phyloP scores from a whole-genome alignment of 345 rosid species.

The Corymbia maculata region DNA sequence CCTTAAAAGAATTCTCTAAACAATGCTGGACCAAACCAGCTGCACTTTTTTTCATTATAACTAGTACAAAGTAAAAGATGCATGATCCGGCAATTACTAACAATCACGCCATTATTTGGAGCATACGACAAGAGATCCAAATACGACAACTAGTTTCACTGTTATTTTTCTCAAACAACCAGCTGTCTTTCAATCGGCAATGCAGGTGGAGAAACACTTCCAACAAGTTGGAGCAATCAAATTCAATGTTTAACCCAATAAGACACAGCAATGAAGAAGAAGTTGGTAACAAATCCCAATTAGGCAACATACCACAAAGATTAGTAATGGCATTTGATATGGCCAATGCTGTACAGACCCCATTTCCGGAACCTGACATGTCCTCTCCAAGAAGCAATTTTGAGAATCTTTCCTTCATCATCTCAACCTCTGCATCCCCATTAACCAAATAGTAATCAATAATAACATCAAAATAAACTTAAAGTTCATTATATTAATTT shows the following conservation, averaged over 20 bases:
- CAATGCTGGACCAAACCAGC: too few species aligned
- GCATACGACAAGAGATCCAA: not conserved
- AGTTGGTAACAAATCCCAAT: not conserved
- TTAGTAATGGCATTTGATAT: constrained; percentile 95
- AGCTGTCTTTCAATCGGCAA: not conserved
- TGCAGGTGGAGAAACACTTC: not conserved
- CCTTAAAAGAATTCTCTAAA: too few species aligned
- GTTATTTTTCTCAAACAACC: not conserved
- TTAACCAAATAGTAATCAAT: not conserved
- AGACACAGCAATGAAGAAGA: not conserved
- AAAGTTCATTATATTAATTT: not conserved
- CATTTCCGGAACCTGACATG: constrained; percentile 99
- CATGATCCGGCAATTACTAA: not conserved
- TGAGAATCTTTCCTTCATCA: constrained; percentile 98
- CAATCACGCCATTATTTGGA: not conserved
- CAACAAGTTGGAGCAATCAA: not conserved
- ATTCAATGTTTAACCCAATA: not conserved
- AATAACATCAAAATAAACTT: not conserved
- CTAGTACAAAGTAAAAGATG: too few species aligned
- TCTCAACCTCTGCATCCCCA: constrained; percentile 52
- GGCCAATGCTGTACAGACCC: constrained; percentile 88
- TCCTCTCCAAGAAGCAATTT: constrained; percentile 96
- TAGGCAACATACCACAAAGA: constrained; percentile 66
- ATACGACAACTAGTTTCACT: not conserved
- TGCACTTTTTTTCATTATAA: too few species aligned